These are phyloP conservation scores for Colletotrichum acutatum DNA, from an alignment of 2,329 filamentous ascomycete genomes.

Conservation along the genomic window DNA sequence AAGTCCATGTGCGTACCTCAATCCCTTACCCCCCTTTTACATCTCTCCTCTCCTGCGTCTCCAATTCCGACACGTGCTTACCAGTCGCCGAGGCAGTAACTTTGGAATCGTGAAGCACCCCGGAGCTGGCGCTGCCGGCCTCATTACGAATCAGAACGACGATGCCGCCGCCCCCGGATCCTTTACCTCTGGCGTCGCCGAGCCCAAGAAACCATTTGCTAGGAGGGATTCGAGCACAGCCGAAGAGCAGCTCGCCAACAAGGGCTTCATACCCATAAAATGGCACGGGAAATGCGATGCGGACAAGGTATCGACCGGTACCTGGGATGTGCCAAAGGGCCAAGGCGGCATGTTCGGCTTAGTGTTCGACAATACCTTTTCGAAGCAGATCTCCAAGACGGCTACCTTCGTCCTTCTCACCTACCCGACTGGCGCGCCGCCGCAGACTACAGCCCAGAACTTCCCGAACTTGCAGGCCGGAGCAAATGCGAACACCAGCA, in stretches of 20 bases:
- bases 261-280: slow-evolving; percentile 77
- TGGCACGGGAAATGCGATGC: slow-evolving; percentile 98
- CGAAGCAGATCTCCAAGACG: slow-evolving; percentile 93
- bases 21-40: slow-evolving; percentile 1
- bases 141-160: slow-evolving; percentile 55
- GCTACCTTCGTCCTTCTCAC: slow-evolving; percentile 95
- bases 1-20: slow-evolving; percentile 79
- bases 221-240: slow-evolving; percentile 70
- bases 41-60: neutral
- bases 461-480: slow-evolving; percentile 67
- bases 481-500: slow-evolving; percentile 48
- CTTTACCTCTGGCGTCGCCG: slow-evolving; percentile 53
- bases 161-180: slow-evolving; percentile 60
- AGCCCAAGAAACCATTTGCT: slow-evolving; percentile 60
- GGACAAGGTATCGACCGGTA: slow-evolving; percentile 93
- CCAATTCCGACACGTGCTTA: slow-evolving; percentile 20
- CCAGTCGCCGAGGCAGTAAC: slow-evolving; percentile 65
- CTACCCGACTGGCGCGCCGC: slow-evolving; percentile 85
- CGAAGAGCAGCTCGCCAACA: slow-evolving; percentile 70
- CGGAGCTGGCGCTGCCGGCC: slow-evolving; percentile 70
- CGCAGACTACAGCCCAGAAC: slow-evolving; percentile 75
- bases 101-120: slow-evolving; percentile 99
- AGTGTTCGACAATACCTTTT: slow-evolving; percentile 99
- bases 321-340: slow-evolving; percentile 78
- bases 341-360: slow-evolving; percentile 95